Evolutionary conservation across 805 yeast species (phyloP), one percentile per base, ranked within the genome.

Genomic region (Naumovozyma castellii): DNA sequence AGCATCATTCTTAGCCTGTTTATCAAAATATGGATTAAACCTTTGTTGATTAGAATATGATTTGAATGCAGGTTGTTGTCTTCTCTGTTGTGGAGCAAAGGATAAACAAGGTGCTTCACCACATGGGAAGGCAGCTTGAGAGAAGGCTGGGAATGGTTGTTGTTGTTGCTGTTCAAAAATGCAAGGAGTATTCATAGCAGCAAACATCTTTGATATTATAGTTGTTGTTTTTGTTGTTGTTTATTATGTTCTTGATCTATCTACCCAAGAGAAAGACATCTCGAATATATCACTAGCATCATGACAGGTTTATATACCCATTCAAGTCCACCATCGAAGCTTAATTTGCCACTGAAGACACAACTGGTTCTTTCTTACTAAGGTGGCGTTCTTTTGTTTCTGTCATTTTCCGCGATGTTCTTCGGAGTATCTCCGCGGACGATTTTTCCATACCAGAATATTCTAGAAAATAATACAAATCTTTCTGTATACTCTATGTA

Each of bases 121-220:
- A 15, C 20, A 20, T 14, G 18, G 20, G 13, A 2, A 20, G 19
- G 16, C 13, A 15, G 20, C 16, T 16, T 36, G 30, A 12, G 45
- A 39, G 32, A 47, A 41, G 6, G 41, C 41, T 27, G 57, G 56
- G 35, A 48, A 42, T 18, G n/a, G n/a, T n/a, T n/a, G n/a, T n/a
- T n/a, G n/a, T n/a, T n/a, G n/a, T n/a, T n/a, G n/a, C n/a, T 48
- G 49, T 17, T 53, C 51, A 31, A 54, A 52, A 30, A 50, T 29
- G 40, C 59, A 57, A 41, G 59, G 57, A 17, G 52, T 45, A 41
- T 48, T 43, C 18, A 40, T 32, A 25, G 40, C 37, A 13, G 46
- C 39, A 37, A 48, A 53, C 57, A 54, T 53, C 40, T 18, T 38
- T 18, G 10, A 20, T 19, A 17, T 35, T 32, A 19, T 32, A n/a